Evolutionary conservation across 192 early-diverging fungal genomes (phyloP).

Genomic region (Backusella tarrabulga): DNA sequence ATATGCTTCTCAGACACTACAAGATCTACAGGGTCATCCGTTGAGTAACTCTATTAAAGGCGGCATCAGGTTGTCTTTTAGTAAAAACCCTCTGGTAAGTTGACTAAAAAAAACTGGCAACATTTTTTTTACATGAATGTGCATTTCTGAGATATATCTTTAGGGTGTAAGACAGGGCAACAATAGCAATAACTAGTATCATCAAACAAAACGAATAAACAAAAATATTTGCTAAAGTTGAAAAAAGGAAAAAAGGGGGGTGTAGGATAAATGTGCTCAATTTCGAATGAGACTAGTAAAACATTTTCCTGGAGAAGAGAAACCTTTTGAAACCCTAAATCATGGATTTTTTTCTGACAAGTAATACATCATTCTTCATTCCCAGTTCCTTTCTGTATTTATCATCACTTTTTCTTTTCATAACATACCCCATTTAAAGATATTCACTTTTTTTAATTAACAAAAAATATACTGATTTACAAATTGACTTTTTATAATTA

Average conservation of each 20-base stretch:
- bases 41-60: slow-evolving; percentile 86
- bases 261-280: background rate
- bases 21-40: slow-evolving; percentile 82
- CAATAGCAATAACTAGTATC: background rate
- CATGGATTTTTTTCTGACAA: background rate
- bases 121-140: background rate
- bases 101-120: background rate
- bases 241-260: background rate
- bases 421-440: background rate
- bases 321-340: background rate
- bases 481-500: background rate
- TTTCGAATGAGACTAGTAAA: background rate
- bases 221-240: background rate
- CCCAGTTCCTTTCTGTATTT: background rate
- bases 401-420: background rate
- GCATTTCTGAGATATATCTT: background rate
- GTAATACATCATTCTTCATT: background rate
- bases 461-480: background rate
- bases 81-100: slow-evolving; percentile 85
- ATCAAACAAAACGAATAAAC: background rate
- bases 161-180: background rate
- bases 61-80: slow-evolving; percentile 91
- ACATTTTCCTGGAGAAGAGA: background rate
- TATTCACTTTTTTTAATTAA: background rate
- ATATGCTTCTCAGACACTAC: slow-evolving; percentile 87